phyloP scores from a whole-genome alignment of 306 rosid genomes.

The Trifolium pratense region DNA sequence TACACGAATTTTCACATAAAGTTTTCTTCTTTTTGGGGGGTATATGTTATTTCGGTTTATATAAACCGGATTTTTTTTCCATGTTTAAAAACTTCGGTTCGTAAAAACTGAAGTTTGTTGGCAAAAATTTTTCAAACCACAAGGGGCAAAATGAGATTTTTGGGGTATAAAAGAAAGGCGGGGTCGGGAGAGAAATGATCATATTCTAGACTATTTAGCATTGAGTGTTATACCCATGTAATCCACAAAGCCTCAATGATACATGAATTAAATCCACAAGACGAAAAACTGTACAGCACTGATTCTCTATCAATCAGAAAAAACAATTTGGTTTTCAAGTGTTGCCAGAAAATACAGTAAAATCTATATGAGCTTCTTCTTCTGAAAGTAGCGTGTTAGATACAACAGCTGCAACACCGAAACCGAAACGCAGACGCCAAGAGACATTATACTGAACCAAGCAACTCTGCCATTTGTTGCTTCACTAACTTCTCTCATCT shows the following conservation, averaged over 20 bases:
- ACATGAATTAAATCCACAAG: conserved; percentile 24
- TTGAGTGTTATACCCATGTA: no score
- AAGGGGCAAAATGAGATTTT: no score
- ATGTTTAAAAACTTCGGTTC: no score
- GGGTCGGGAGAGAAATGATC: no score
- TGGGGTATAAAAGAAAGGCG: no score
- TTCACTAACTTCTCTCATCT: conserved; percentile 71
- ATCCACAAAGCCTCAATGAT: conserved; percentile 14
- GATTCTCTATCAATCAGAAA: conserved; percentile 37
- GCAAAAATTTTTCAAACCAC: no score
- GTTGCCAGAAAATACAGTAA: background rate
- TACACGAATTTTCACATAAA: no score
- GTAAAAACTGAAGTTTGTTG: no score
- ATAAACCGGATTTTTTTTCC: no score
- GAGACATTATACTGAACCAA: conserved; percentile 60
- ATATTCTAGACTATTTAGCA: no score
- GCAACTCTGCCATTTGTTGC: conserved; percentile 59
- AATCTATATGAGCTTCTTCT: conserved; percentile 76
- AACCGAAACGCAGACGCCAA: conserved; percentile 53
- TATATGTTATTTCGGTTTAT: no score
- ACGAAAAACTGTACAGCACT: conserved; percentile 33
- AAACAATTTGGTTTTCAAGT: conserved; percentile 29
- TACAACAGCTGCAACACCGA: conserved; percentile 48
- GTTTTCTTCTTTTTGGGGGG: no score
- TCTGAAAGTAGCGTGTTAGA: conserved; percentile 55